These are phyloP conservation scores for Streptanthus diversifolius DNA, from an alignment of 345 rosid genomes.

Conservation along the genomic window DNA sequence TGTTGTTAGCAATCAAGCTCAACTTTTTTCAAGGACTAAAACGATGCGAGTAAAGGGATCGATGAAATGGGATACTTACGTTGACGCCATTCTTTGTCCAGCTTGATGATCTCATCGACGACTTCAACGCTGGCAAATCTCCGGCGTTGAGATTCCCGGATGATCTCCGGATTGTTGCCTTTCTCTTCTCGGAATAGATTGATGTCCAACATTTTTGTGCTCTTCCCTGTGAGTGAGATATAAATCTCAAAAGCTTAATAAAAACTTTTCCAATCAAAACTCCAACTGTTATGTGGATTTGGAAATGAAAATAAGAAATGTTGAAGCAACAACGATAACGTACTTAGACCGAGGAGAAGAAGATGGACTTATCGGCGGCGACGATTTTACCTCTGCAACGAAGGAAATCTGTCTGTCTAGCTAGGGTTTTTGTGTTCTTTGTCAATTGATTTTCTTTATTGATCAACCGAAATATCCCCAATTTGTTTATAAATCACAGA, in stretches of 20 bases:
- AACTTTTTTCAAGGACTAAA: background rate
- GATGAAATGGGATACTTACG: constrained; percentile 33
- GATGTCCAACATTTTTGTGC: constrained; percentile 60
- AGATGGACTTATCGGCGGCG: background rate
- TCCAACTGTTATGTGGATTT: background rate
- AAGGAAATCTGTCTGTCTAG: background rate
- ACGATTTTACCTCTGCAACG: background rate
- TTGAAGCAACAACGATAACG: background rate
- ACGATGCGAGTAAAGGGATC: background rate
- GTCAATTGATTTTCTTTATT: background rate
- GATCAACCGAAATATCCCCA: background rate
- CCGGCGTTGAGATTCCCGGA: constrained; percentile 75
- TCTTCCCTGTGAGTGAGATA: background rate
- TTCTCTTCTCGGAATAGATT: constrained; percentile 72
- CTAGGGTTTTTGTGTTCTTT: constrained; percentile 15
- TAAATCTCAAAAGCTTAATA: background rate
- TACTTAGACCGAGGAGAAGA: background rate
- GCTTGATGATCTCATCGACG: constrained; percentile 68
- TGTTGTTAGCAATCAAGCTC: constrained; percentile 1
- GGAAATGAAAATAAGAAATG: background rate
- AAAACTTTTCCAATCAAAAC: background rate
- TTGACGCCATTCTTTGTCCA: constrained; percentile 78
- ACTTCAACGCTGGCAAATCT: constrained; percentile 58
- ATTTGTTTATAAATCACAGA: background rate
- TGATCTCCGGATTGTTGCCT: constrained; percentile 66